Percentiles rank a stretch among this genome's conserved stretches.
phyloP scores from a whole-genome alignment of 495 filamentous ascomycete genomes.

The Opeltia flavorubescens region DNA sequence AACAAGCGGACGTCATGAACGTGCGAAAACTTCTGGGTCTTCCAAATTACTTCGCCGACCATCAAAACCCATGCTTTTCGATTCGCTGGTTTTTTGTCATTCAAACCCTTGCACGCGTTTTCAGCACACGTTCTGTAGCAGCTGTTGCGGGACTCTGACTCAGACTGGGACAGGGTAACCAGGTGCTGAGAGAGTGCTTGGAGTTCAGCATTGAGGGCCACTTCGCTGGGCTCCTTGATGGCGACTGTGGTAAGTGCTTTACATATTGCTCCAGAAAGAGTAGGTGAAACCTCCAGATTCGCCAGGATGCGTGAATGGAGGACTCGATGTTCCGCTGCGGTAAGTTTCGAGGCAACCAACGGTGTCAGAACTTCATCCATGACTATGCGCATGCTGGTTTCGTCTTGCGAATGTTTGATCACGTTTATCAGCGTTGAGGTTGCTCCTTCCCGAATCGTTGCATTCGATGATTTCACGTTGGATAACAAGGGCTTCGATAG shows the following conservation, averaged over 20 bases:
- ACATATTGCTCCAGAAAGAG: conserved; percentile 50
- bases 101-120: conserved; percentile 46
- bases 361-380: conserved; percentile 63
- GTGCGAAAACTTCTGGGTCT: conserved; percentile 24
- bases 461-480: conserved; percentile 80
- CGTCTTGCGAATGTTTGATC: conserved; percentile 40
- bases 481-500: conserved; percentile 74
- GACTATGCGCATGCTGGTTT: conserved; percentile 43
- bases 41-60: conserved; percentile 59
- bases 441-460: conserved; percentile 58
- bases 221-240: conserved; percentile 76
- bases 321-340: conserved; percentile 66
- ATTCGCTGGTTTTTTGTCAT: conserved; percentile 67
- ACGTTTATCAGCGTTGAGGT: conserved; percentile 56
- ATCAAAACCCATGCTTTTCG: conserved; percentile 70
- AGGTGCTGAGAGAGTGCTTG: conserved; percentile 51
- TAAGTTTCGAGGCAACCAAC: conserved; percentile 65
- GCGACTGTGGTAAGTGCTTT: conserved; percentile 47
- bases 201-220: conserved; percentile 60
- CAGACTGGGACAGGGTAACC: conserved; percentile 35
- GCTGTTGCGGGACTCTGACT: neutral
- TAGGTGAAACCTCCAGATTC: conserved; percentile 38
- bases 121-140: neutral
- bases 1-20: conserved; percentile 28
- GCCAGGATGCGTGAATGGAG: conserved; percentile 66